These are phyloP conservation scores for Ophiostoma novo-ulmi DNA, from an alignment of 2,329 filamentous ascomycete genomes.

Conservation along the genomic window DNA sequence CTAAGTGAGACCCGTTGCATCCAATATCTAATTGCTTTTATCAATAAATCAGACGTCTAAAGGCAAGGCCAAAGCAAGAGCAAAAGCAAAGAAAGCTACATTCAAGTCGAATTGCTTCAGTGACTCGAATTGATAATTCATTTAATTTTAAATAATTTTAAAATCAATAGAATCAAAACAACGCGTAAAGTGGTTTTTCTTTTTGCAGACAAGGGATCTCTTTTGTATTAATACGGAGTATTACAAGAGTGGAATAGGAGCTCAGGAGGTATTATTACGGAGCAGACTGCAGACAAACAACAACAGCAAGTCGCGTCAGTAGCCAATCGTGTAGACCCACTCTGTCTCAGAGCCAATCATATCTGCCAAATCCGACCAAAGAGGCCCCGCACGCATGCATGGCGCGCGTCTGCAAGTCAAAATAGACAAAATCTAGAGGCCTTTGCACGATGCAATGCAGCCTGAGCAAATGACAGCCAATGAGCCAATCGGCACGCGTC, in stretches of 20 bases:
- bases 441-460: not conserved
- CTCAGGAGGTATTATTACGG: no score
- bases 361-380: not conserved
- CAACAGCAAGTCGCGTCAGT: constrained; percentile 3
- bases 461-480: constrained; percentile 4
- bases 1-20: not conserved
- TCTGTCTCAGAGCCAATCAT: not conserved
- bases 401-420: not conserved
- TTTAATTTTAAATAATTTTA: no score
- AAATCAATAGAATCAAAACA: constrained; percentile 18
- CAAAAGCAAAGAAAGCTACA: no score
- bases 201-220: not conserved
- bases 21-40: no score
- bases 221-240: no score
- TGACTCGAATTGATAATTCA: not conserved
- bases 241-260: no score
- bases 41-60: no score
- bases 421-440: not conserved
- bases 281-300: not conserved
- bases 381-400: not conserved
- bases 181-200: constrained; percentile 27
- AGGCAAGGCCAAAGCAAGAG: not conserved
- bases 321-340: not conserved
- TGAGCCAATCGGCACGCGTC: constrained; percentile 19
- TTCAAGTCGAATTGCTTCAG: not conserved